Base-by-base conservation (phyloP, 139 green algal genomes). In the Pycnococcus provasolii region DNA sequence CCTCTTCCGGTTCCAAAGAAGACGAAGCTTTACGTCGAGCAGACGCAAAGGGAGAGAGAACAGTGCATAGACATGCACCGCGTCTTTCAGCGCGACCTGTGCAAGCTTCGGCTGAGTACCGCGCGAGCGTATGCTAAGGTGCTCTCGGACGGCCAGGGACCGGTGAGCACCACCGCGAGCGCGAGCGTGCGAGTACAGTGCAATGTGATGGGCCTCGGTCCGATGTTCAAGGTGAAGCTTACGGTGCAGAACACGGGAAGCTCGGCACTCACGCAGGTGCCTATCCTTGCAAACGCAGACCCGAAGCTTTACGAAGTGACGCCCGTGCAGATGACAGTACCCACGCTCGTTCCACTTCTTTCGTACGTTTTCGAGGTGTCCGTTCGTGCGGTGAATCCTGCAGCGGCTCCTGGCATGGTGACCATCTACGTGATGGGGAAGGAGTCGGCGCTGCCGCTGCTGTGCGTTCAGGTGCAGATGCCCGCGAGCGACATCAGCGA, bases 1-100 rank as follows among this genome's bases (percentile, higher is more conserved):
- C 84, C 84, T 1, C 77, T 90, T 40, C 68, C 81, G 53, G 79
- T 90, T 41, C 84, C 84, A 45, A 87, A 87, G 62, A 88, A 87
- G 74, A 88, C 84, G n/a, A 73, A 77, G 11, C 72, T 87, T 58
- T 88, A 86, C 50, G 78, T 90, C 45, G 82, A 88, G 79, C 84
- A 90, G 80, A 84, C 81, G 65, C 73, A 84, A 70, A 60, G 77
- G 41, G 80, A 85, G 70, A 68, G 72, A 7, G 77, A 83, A 50
- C 74, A 83, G 57, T 73, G 72, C 11, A 45, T 66, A 2, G 76
- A 86, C 60, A 88, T 88, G 77, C 80, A 86, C 76, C 74, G 69
- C 55, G 72, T 73, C 61, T 85, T 85, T 47, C 84, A 90, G 70
- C 64, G 80, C 1, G 82, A 88, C 73, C 71, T 90, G 39, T 78